These are phyloP conservation scores for Cyclotella kingstonii DNA, from an alignment of 108 stramenopile species.

Conservation along the genomic window DNA sequence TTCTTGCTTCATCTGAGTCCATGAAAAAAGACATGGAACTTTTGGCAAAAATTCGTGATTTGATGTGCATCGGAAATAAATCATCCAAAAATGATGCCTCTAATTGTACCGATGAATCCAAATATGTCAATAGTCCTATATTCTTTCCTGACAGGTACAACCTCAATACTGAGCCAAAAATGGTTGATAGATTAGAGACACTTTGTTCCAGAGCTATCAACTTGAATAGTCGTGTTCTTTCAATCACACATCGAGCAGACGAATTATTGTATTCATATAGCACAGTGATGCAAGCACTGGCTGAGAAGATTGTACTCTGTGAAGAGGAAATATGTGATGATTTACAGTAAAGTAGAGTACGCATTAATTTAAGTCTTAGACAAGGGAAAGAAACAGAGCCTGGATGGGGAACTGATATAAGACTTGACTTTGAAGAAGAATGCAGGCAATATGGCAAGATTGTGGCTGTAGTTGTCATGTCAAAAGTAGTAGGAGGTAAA, in stretches of 20 bases:
- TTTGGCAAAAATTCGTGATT: conserved; percentile 54
- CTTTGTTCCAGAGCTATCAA: conserved; percentile 39
- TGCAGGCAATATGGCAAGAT: conserved; percentile 87
- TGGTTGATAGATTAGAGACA: conserved; percentile 48
- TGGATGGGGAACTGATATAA: conserved; percentile 89
- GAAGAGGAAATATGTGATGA: conserved; percentile 52
- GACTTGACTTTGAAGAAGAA: conserved; percentile 88
- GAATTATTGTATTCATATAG: conserved; percentile 53
- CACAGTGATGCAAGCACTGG: conserved; percentile 47
- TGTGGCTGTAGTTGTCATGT: conserved; percentile 62
- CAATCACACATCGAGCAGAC: conserved; percentile 30
- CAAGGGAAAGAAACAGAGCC: conserved; percentile 89
- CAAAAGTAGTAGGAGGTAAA: conserved; percentile 82
- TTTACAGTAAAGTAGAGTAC: background rate
- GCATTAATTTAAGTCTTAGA: too few relatives aligned
- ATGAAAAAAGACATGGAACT: conserved; percentile 54
- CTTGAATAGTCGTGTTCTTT: conserved; percentile 25
- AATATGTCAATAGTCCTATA: conserved; percentile 68
- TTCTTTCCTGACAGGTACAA: conserved; percentile 46
- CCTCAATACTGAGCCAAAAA: conserved; percentile 37
- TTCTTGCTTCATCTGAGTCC: conserved; percentile 55
- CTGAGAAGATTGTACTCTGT: conserved; percentile 69
- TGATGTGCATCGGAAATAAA: conserved; percentile 35
- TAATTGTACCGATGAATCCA: conserved; percentile 15
- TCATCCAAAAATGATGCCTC: background rate